A percentile compares a stretch with the other conserved stretches of the same genome.
These are phyloP conservation scores for Aspergillus spinulosporus DNA, from an alignment of 2,329 filamentous ascomycete genomes.

Conservation along the genomic window DNA sequence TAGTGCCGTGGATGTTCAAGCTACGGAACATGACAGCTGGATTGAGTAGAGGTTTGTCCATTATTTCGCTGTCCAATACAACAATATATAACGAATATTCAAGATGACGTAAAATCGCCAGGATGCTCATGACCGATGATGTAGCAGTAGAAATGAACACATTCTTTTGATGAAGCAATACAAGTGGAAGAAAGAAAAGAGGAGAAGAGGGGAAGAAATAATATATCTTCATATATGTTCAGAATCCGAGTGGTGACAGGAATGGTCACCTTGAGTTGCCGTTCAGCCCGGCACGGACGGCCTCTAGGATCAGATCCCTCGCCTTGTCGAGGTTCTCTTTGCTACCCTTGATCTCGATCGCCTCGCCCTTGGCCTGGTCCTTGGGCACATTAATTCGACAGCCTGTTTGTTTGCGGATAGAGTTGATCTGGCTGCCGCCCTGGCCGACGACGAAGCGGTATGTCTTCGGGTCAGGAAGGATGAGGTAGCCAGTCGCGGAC, in stretches of 20 bases:
- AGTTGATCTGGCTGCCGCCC: constrained; percentile 86
- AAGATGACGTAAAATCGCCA: constrained; percentile 11
- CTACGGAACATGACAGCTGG: background rate
- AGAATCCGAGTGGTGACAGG: background rate
- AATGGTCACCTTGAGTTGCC: constrained; percentile 19
- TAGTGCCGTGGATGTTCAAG: background rate
- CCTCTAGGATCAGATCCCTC: constrained; percentile 82
- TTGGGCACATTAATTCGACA: constrained; percentile 93
- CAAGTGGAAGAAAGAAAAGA: constrained; percentile 9
- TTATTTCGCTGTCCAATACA: constrained; percentile 14
- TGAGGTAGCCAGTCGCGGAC: constrained; percentile 75
- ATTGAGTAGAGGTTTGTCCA: background rate
- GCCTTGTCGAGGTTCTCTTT: constrained; percentile 82
- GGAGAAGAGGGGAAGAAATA: constrained; percentile 5
- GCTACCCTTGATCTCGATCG: constrained; percentile 84
- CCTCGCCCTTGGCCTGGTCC: constrained; percentile 71
- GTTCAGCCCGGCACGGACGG: constrained; percentile 58
- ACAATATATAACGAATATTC: constrained; percentile 8
- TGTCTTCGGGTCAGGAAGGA: constrained; percentile 82
- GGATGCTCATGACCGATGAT: background rate
- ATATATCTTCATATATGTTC: constrained; percentile 11
- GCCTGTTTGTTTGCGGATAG: constrained; percentile 85
- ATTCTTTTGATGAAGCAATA: constrained; percentile 16
- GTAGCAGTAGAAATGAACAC: constrained; percentile 9
- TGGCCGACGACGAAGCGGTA: constrained; percentile 90